phyloP scores from a whole-genome alignment of 164 flowering plant species.

The Cinnamomum chago region DNA sequence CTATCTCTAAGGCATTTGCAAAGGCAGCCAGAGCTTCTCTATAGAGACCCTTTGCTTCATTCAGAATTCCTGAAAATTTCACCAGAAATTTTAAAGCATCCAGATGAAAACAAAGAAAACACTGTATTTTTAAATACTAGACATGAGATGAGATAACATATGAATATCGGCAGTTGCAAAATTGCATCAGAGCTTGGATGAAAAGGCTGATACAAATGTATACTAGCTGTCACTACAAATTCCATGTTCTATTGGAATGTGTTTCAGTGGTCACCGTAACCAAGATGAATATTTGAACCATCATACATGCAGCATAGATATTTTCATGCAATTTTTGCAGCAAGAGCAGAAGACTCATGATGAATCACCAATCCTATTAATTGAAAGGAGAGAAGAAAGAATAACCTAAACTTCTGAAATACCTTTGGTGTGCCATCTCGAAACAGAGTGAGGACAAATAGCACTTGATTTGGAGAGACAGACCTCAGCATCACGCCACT shows the following conservation, averaged over 20 bases:
- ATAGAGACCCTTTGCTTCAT: constrained; percentile 59
- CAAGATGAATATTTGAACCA: background rate
- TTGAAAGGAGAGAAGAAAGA: background rate
- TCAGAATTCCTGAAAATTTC: constrained; percentile 50
- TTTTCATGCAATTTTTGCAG: background rate
- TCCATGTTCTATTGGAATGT: background rate
- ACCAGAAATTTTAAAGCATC: background rate
- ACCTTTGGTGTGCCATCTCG: constrained; percentile 78
- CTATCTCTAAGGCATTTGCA: constrained; percentile 64
- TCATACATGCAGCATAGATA: too few species aligned
- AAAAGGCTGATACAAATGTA: background rate
- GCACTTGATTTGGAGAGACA: constrained; percentile 71
- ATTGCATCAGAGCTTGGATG: background rate
- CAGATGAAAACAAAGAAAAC: background rate
- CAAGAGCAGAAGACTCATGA: background rate
- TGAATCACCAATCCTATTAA: background rate
- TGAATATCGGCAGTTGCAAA: background rate
- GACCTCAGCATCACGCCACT: constrained; percentile 85
- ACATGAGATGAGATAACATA: background rate
- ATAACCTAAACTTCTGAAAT: background rate
- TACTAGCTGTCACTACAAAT: background rate
- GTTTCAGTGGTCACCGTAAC: too few species aligned
- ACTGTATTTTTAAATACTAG: background rate
- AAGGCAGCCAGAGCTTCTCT: constrained; percentile 64
- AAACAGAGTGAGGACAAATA: constrained; percentile 63